Evolutionary conservation across 768 basidiomycete species (phyloP), one percentile per base, ranked within the genome.

Genomic region (Lyophyllum shimeji): DNA sequence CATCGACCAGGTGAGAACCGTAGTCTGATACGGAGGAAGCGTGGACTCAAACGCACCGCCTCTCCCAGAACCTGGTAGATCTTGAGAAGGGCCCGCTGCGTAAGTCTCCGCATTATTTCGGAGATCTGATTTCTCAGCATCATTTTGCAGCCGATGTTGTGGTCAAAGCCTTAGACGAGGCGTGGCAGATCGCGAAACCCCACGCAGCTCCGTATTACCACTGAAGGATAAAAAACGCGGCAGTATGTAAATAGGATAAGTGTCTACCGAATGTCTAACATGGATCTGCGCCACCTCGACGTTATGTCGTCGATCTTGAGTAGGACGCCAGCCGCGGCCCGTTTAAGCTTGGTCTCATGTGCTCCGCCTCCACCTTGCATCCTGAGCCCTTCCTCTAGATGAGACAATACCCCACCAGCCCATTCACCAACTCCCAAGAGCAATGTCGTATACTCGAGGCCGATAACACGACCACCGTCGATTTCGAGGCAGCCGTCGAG

Each of bases 391-490:
- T 79, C 79, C 54, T 92, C 89, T 53, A 95, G 67, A 50, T 65
- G 70, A 9, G 75, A 68, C 65, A 95, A 88, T 2, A 95, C 75
- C 46, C 75, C 77, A 9, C 76, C 75, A 1, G 88, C 90, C 95
- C 95, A 97, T 67, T 95, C 93, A 5, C 86, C 85, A 1, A 81
- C 72, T 1, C 85, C 86, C 21, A 93, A 70, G 31, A 96, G 63
- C 20, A 95, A 70, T 12, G 80, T 74, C 0, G 89, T 83, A 62
- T 93, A 85, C 50, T 95, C 94, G 46, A 91, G 74, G 13, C 87
- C 80, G 34, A 98, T 71, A 1, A 84, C 78, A 42, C 82, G 80
- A 0, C 95, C 96, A 2, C 78, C 84, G 60, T 98, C 96, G 4
- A 90, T 66, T 33, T 91, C 89, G 18, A 89, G 61, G 43, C 84